phyloP scores from a whole-genome alignment of 2,329 filamentous ascomycete species.

The Aciculosporium take region DNA sequence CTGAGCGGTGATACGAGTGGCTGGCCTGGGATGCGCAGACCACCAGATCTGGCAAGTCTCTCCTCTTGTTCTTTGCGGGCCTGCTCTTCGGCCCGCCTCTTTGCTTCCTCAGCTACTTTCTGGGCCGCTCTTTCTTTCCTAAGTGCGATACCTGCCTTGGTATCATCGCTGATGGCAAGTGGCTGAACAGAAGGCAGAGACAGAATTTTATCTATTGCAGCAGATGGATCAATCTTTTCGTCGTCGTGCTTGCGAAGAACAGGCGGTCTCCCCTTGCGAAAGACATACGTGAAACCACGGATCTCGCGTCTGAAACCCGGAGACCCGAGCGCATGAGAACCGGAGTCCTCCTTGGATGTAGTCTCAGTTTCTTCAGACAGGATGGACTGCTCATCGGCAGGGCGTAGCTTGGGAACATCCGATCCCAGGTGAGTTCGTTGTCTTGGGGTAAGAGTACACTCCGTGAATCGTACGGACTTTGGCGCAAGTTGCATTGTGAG shows the following conservation, averaged over 20 bases:
- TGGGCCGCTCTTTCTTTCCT: constrained; percentile 9
- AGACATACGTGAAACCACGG: neutral
- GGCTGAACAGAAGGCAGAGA: constrained; percentile 13
- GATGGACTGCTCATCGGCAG: constrained; percentile 1
- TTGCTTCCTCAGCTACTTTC: constrained; percentile 14
- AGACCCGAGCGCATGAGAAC: neutral
- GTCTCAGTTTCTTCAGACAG: no score
- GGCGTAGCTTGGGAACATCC: constrained; percentile 11
- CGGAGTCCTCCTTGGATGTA: neutral
- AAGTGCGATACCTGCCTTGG: constrained; percentile 7
- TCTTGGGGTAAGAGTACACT: constrained; percentile 14
- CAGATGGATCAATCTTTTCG: constrained; percentile 6
- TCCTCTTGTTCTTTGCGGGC: constrained; percentile 8
- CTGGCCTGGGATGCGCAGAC: constrained; percentile 16
- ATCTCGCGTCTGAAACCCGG: neutral
- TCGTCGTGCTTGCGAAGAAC: neutral
- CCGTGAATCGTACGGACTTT: constrained; percentile 18
- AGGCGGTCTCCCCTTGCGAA: neutral
- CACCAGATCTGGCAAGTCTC: constrained; percentile 17
- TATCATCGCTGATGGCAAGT: constrained; percentile 17
- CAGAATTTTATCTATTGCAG: constrained; percentile 15
- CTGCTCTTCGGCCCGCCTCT: constrained; percentile 13
- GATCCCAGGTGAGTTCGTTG: constrained; percentile 14
- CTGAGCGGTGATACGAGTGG: constrained; percentile 16
- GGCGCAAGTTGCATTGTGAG: constrained; percentile 12